Base-by-base conservation (phyloP, 2,329 filamentous ascomycete species). In the Dothideomycetes sp. region DNA sequence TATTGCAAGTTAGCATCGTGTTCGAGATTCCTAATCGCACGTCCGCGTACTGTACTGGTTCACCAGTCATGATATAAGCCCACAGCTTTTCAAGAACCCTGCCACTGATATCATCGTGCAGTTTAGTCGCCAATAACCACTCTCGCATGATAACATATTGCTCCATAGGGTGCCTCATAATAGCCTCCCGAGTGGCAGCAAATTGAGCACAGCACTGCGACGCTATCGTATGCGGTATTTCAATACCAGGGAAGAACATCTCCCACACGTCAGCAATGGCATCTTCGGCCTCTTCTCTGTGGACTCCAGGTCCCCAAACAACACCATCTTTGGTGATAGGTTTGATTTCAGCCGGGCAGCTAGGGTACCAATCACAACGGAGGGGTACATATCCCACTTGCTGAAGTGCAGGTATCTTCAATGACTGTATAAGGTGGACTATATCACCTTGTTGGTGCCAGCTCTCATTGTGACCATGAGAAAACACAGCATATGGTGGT, bases 91-190 rank as follows among this genome's bases (percentile, higher is more conserved):
- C 37, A 9, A 34, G 31, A 3, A 39, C 37, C 8, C 37, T 24
- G 11, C 37, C 37, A 29, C 37, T 39, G 18, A 34, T n/a, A 3
- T 31, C 18, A 29, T 39, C 37, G 16, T 39, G 16, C 2, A 39
- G 19, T 0, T 4, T 15, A 9, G 37, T 39, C n/a, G 17, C 37
- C 9, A 34, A 19, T 29, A 81, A 47, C 78, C 77, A 81, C 33
- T 76, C 59, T 4, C 76, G 64, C 52, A 71, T 73, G 30, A 64
- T 64, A 11, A 72, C 50, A 47, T 81, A 81, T 42, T 75, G 72
- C 8, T 63, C 62, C 33, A 57, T 56, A 3, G 72, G 64, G 24
- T 73, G 60, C 33, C 57, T 52, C 5, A 51, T 62, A 17, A 81
- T 64, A 34, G 66, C 65, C 7, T 72, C 65, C 5, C 66, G 60